Base-by-base conservation (phyloP, 768 basidiomycete species). In the Leccinum longicurvipes region DNA sequence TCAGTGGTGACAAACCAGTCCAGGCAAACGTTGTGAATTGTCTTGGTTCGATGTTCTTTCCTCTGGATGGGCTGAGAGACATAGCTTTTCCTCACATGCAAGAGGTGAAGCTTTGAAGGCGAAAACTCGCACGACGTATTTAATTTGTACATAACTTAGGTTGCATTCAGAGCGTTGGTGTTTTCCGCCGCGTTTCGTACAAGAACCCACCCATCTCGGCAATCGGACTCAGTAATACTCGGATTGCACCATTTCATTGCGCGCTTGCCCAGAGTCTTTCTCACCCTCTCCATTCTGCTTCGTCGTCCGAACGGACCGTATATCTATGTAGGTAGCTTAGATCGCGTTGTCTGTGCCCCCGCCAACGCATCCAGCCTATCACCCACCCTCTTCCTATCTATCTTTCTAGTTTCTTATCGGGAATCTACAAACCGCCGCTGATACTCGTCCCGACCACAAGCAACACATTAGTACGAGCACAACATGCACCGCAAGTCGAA, bases 401-500 rank as follows among this genome's bases (percentile, higher is more conserved):
- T 36, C 34, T 36, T 36, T 61, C 72, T 3, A 71, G 50, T 7
- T 24, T 42, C 31, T 72, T 72, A 23, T 70, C 70, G 1, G 72
- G 70, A 32, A 80, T 75, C 81, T 82, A 53, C 48, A 15, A 48
- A 27, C 29, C 28, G 4, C 21, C 42, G 23, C 4, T 19, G 12
- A 32, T 32, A 6, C 14, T 14, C 14, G 7, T 14, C 32, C 32
- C 32, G 32, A 32, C 32, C 14, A 32, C 32, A 85, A 63, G 6
- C 83, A 36, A 74, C 28, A 29, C 5, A 28, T 17, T 15, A 9
- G 15, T 6, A 31, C 29, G 11, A 31, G 29, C 80, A 14, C 84
- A 31, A 11, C 45, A 47, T 79, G 46, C 46, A 84, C 82, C 51
- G 78, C 77, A 9, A 83, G 62, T n/a, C 83, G 76, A 51, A 76